These are phyloP conservation scores for Pholiota adiposa DNA, from an alignment of 1,284 basidiomycete genomes.

Conservation along the genomic window DNA sequence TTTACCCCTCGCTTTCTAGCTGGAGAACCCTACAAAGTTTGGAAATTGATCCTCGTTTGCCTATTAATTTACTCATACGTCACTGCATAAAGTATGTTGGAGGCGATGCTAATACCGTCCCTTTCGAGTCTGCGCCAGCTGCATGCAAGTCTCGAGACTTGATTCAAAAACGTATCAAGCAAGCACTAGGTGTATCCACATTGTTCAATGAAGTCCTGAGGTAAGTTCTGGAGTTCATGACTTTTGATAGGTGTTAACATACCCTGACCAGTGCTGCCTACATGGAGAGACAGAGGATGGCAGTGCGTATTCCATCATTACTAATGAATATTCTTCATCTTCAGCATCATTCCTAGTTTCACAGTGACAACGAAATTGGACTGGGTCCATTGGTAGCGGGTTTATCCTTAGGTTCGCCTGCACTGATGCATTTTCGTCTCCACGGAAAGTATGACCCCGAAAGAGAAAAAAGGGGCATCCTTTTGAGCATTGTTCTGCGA, in stretches of 20 bases:
- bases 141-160: constrained; percentile 59
- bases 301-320: constrained; percentile 50
- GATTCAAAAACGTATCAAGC: constrained; percentile 54
- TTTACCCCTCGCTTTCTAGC: constrained; percentile 44
- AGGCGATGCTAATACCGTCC: constrained; percentile 69
- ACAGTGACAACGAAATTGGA: constrained; percentile 75
- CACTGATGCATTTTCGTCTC: constrained; percentile 75
- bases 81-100: constrained; percentile 64
- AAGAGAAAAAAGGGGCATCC: constrained; percentile 38
- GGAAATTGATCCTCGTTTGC: constrained; percentile 1
- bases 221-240: constrained; percentile 26
- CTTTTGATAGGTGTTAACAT: background rate
- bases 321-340: constrained; percentile 8
- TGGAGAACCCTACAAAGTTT: constrained; percentile 73
- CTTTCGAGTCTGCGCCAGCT: constrained; percentile 63
- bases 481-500: constrained; percentile 60
- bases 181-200: constrained; percentile 39
- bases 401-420: constrained; percentile 71
- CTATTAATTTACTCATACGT: constrained; percentile 10
- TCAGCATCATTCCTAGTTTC: constrained; percentile 53
- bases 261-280: constrained; percentile 60
- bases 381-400: constrained; percentile 75
- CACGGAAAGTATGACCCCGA: constrained; percentile 39
- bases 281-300: constrained; percentile 82
- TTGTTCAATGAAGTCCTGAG: constrained; percentile 78